Evolutionary conservation across 306 rosid genomes (phyloP), one percentile per base, ranked within the genome.

Genomic region (Fagus sylvatica): DNA sequence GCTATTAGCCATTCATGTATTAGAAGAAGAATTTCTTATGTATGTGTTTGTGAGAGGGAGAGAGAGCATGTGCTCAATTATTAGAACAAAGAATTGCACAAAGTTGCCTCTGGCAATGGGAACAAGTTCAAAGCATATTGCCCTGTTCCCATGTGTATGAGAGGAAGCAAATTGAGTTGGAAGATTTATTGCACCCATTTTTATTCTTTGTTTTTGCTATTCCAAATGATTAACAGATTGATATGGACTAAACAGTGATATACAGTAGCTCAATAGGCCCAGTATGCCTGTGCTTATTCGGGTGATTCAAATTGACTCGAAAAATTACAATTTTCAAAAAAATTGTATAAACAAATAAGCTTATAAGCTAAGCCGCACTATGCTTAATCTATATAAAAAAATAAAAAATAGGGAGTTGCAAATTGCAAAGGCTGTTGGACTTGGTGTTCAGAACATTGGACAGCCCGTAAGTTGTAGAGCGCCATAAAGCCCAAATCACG

Each of bases 81-180:
- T 80, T 84, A 71, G 81, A 28, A 34, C 16, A 69, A 73, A 70
- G 71, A n/a, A 33, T 49, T 7, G 54, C 22, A 64, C 6, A 5
- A 72, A 6, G 32, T 49, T 76, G 79, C 61, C 77, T 79, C 74
- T 69, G 78, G 56, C 69, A 49, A 13, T 42, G 40, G 77, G 79
- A 84, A 76, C 86, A 51, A 76, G 37, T 60, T 66, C 1, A 48
- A 54, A 76, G 65, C 64, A 33, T 51, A 17, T 3, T 51, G 54
- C 53, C 48, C 71, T 70, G 77, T 84, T 72, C 76, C 75, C 84
- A 69, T 79, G 87, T 82, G 83, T 84, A 59, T 39, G 71, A 73
- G 69, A 78, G 79, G 48, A 78, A 64, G 57, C 79, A 66, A 56
- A 42, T 56, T 41, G 76, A 64, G 61, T 64, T 71, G 75, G 85